Conservation (phyloP, 768 basidiomycete species). For the Serpula lacrymans region DNA sequence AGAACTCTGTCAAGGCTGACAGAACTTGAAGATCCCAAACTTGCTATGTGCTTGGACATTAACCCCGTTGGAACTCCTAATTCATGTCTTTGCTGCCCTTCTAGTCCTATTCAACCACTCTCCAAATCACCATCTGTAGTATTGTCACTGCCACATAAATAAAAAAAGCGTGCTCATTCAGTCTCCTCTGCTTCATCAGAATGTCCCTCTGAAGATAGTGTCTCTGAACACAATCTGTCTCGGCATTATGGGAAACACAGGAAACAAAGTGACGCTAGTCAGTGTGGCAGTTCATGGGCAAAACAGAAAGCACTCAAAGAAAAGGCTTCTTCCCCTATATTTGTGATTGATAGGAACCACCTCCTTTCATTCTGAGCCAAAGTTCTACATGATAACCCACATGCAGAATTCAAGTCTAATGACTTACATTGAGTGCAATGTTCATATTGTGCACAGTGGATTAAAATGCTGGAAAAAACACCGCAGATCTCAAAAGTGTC, state of each 20-base stretch:
- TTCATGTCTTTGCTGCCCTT: too few relatives aligned
- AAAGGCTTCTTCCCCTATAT: background rate
- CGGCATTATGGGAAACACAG: too few relatives aligned
- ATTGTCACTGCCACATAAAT: background rate
- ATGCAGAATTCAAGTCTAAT: conserved; percentile 12
- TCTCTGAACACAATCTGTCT: too few relatives aligned
- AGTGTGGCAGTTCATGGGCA: conserved; percentile 1
- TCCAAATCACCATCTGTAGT: background rate
- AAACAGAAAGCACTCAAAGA: conserved; percentile 1
- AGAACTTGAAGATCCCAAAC: too few relatives aligned
- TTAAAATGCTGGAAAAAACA: conserved; percentile 12
- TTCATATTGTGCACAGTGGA: conserved; percentile 13
- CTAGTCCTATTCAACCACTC: background rate
- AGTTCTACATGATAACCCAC: background rate
- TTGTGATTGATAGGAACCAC: background rate
- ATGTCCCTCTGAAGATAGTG: too few relatives aligned
- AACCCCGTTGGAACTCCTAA: too few relatives aligned
- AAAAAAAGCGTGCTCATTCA: background rate
- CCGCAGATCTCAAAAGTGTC: conserved; percentile 9
- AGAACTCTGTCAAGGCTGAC: too few relatives aligned
- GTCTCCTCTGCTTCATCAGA: too few relatives aligned
- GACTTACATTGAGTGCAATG: conserved; percentile 12
- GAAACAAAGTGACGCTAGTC: too few relatives aligned
- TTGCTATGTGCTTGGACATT: too few relatives aligned
- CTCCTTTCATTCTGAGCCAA: background rate